A percentile compares a stretch with the other conserved stretches of the same genome.
Conservation (phyloP, 2,329 filamentous ascomycete genomes). For the Fusarium subglutinans region DNA sequence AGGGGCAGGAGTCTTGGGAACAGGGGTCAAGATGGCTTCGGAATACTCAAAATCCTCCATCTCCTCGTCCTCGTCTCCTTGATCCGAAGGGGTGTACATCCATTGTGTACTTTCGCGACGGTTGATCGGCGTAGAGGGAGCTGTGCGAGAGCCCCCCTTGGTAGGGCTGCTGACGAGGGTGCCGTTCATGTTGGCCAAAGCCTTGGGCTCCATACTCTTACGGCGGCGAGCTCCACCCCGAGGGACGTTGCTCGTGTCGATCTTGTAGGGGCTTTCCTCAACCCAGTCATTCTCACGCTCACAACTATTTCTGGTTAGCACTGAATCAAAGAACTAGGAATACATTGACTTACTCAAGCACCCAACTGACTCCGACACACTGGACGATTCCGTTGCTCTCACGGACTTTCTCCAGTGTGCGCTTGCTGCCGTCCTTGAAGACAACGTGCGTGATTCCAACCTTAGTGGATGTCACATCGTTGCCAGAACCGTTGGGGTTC, state of each 20-base stretch:
- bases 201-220: slow-evolving; percentile 83
- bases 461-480: slow-evolving; percentile 56
- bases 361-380: slow-evolving; percentile 89
- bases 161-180: slow-evolving; percentile 61
- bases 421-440: slow-evolving; percentile 85
- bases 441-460: slow-evolving; percentile 88
- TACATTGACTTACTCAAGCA: slow-evolving; percentile 75
- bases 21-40: slow-evolving; percentile 60
- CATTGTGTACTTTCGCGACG: slow-evolving; percentile 65
- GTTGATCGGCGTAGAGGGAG: slow-evolving; percentile 59
- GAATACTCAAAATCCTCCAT: slow-evolving; percentile 55
- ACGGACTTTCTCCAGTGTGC: slow-evolving; percentile 83
- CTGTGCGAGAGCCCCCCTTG: slow-evolving; percentile 47
- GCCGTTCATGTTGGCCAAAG: slow-evolving; percentile 74
- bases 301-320: slow-evolving; percentile 63
- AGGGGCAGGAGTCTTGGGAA: slow-evolving; percentile 67
- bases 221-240: slow-evolving; percentile 76
- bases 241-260: slow-evolving; percentile 73
- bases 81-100: slow-evolving; percentile 63
- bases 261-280: slow-evolving; percentile 74
- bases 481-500: slow-evolving; percentile 61
- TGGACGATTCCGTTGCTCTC: slow-evolving; percentile 78
- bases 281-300: slow-evolving; percentile 81
- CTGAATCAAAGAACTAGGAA: background rate
- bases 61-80: slow-evolving; percentile 50